Conservation (phyloP, 257 asterid species). For the Fraxinus pennsylvanica region DNA sequence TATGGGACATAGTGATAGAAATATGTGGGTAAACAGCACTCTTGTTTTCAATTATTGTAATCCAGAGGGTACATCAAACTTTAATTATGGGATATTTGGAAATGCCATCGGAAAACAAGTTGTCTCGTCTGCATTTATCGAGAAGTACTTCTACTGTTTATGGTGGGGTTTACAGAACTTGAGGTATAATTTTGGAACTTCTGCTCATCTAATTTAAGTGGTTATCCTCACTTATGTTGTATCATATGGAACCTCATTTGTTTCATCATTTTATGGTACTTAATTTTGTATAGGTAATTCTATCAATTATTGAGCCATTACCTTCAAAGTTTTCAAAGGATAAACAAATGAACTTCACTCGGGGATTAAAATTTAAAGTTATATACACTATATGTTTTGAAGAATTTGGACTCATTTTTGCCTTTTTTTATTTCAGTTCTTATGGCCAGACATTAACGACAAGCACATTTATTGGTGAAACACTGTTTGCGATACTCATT, state of each 20-base stretch:
- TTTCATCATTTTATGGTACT: too few relatives aligned
- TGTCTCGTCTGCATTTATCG: constrained; percentile 59
- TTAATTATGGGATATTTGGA: constrained; percentile 69
- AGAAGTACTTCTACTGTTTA: constrained; percentile 80
- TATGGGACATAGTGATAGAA: constrained; percentile 43
- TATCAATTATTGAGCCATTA: background rate
- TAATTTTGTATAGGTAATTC: background rate
- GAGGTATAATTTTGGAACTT: constrained; percentile 40
- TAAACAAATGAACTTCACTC: background rate
- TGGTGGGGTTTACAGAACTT: constrained; percentile 95
- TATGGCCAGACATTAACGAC: constrained; percentile 77
- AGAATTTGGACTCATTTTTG: constrained; percentile 9
- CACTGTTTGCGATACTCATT: constrained; percentile 75
- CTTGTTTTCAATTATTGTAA: constrained; percentile 57
- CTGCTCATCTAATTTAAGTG: background rate
- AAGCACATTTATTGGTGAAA: constrained; percentile 80
- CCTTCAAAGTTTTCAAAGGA: background rate
- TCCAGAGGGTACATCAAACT: constrained; percentile 54
- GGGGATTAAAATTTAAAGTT: background rate
- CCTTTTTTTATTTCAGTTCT: constrained; percentile 53
- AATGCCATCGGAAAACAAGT: constrained; percentile 65
- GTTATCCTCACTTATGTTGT: background rate
- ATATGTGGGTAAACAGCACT: constrained; percentile 54
- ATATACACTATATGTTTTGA: background rate
- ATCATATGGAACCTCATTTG: background rate